Base-by-base conservation (phyloP, 768 basidiomycete genomes). In the Tricholoma saponaceum region DNA sequence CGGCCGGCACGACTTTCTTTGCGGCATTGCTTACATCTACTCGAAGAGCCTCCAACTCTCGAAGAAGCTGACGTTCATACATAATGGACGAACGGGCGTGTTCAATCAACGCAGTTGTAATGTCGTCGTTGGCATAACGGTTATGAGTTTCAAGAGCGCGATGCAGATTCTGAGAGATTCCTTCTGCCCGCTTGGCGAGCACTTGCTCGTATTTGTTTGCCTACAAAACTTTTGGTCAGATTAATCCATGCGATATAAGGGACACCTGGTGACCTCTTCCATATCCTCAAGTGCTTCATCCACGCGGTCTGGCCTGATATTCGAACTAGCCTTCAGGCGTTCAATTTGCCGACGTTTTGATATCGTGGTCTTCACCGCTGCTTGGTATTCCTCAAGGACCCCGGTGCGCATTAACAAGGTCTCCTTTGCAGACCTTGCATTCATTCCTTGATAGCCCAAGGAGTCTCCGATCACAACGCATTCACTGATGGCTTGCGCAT, bases 391-490 rank as follows among this genome's bases (percentile, higher is more conserved):
- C 67, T 98, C 96, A 59, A 98, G 75, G 9, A 97, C 92, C 7
- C 84, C 83, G 0, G 93, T 92, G 9, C 97, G 87, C 77, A 95
- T 92, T 54, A 86, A 82, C 8, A 98, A 74, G 0, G 97, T 95
- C 70, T 96, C 94, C 70, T 97, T 98, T 1, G 97, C 97, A 18
- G 95, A 92, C 46, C 90, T 83, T n/a, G 97, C 94, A 66, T 99
- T 98, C 75, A 95, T 80, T 18, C 95, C 92, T 71, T 98, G 95
- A 72, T 99, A 99, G 1, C 94, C 94, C 53, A 98, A 76, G 0
- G 93, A 89, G 72, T 99, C 97, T n/a, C 95, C 95, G 25, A 99
- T 74, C 43, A 98, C 88, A 26, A 98, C 92, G 64, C 92, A 93
- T 79, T 98, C 96, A 64, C 90, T 94, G 59, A 94, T 90, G 30